These are phyloP conservation scores for Salvia miltiorrhiza DNA, from an alignment of 257 asterid species.

Conservation along the genomic window DNA sequence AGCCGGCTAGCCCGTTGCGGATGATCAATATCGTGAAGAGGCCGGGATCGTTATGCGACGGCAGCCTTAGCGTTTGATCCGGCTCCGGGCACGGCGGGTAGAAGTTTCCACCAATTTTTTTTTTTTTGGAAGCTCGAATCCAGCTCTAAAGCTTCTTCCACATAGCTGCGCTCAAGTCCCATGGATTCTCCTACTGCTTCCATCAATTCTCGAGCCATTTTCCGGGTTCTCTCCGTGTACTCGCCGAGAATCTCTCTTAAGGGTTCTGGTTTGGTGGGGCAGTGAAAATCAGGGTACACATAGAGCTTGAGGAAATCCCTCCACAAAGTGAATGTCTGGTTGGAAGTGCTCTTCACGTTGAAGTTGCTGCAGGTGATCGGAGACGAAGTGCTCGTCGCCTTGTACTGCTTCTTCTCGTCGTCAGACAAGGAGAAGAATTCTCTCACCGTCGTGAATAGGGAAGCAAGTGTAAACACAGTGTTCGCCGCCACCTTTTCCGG, in stretches of 20 bases:
- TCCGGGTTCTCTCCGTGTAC: slow-evolving; percentile 15
- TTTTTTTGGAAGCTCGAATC: slow-evolving; percentile 38
- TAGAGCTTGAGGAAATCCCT: slow-evolving; percentile 43
- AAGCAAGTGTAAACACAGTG: too few relatives aligned
- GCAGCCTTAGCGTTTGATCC: slow-evolving; percentile 42
- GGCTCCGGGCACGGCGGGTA: slow-evolving; percentile 50
- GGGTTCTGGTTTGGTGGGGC: slow-evolving; percentile 31
- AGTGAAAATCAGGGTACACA: slow-evolving; percentile 46
- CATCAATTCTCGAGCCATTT: slow-evolving; percentile 16
- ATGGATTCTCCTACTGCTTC: slow-evolving; percentile 19
- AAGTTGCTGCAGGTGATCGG: slow-evolving; percentile 34
- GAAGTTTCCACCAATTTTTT: slow-evolving; percentile 28
- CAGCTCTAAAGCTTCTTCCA: slow-evolving; percentile 21
- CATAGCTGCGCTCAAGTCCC: slow-evolving; percentile 19
- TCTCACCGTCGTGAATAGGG: neutral
- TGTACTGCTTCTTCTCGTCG: slow-evolving; percentile 30
- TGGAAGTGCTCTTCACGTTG: slow-evolving; percentile 16
- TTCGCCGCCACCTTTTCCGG: too few relatives aligned
- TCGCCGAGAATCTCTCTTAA: slow-evolving; percentile 29
- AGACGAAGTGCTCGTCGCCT: slow-evolving; percentile 28
- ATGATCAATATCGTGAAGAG: slow-evolving; percentile 28
- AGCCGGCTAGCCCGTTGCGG: neutral
- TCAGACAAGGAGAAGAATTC: slow-evolving; percentile 35
- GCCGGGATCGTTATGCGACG: slow-evolving; percentile 41
- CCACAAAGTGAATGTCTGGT: slow-evolving; percentile 35